phyloP scores from a whole-genome alignment of 1,284 basidiomycete species.

The Thelephora terrestris region DNA sequence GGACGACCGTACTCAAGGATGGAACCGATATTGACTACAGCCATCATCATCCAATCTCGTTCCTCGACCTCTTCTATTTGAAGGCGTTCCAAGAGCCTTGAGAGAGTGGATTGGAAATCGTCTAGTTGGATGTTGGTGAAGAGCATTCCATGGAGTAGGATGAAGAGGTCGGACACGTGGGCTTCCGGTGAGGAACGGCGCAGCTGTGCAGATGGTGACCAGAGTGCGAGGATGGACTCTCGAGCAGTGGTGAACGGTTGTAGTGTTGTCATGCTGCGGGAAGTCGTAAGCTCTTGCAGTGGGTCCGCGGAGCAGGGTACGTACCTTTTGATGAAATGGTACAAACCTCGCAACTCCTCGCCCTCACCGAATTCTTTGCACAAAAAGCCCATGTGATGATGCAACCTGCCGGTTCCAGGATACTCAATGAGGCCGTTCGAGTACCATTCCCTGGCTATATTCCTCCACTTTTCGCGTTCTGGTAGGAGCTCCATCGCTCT shows the following conservation, averaged over 20 bases:
- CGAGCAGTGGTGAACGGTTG: constrained; percentile 82
- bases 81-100: constrained; percentile 80
- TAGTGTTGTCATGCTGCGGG: constrained; percentile 70
- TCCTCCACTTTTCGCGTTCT: constrained; percentile 89
- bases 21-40: constrained; percentile 70
- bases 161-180: constrained; percentile 72
- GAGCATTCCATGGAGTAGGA: constrained; percentile 90
- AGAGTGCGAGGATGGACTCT: constrained; percentile 80
- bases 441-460: constrained; percentile 91
- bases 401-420: constrained; percentile 85
- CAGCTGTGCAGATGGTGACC: constrained; percentile 67
- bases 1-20: constrained; percentile 86
- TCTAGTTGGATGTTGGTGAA: constrained; percentile 93
- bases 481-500: constrained; percentile 79
- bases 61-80: constrained; percentile 74
- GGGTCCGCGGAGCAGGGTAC: constrained; percentile 15
- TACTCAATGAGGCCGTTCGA: constrained; percentile 77
- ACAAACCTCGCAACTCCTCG: constrained; percentile 81
- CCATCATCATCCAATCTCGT: constrained; percentile 96
- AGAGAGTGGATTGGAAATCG: constrained; percentile 74
- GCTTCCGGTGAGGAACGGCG: constrained; percentile 71
- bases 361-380: constrained; percentile 73
- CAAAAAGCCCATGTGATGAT: constrained; percentile 90
- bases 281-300: constrained; percentile 8
- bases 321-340: constrained; percentile 94